Evolutionary conservation across 345 rosid species (phyloP), one percentile per base, ranked within the genome.

Genomic region (Fremontodendron californicum): DNA sequence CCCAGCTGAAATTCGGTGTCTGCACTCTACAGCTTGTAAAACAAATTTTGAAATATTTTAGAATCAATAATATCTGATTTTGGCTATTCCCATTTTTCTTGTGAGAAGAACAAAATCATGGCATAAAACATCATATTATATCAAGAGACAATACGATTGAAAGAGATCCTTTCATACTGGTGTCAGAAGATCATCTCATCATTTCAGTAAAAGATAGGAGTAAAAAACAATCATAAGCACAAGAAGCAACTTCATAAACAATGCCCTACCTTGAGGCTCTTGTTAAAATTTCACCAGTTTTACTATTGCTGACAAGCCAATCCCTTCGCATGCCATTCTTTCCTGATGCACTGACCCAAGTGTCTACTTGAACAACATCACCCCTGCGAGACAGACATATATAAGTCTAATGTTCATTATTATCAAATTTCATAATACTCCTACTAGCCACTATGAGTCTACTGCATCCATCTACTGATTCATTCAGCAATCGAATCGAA

Each of bases 321-420:
- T 91, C 99, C 75, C 99, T 96, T 5, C 98, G 93, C 98, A 93
- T 92, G 18, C 98, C 97, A 75, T 94, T 94, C 82, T 94, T 96
- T 60, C 99, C 97, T 0, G 99, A 94, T 31, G 82, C 84, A 89
- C 88, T 85, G 68, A 85, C 97, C 97, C 98, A 94, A 4, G 98
- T 92, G 82, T 96, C 95, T 11, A 92, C 93, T 72, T 94, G 82
- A 31, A 96, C 94, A 75, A 88, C 91, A 88, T 96, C 99, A 79
- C 95, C 98, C 99, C 99, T 96, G 78, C 8, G 78, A 85, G 54
- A 51, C 78, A 83, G 12, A 11, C 0, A 40, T n/a, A 45, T 18
- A 18, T 5, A 5, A 33, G 40, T 48, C 15, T 29, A 27, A 62
- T 8, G 9, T 40, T 64, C 43, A 35, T 46, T 12, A n/a, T 7